These are phyloP conservation scores for Colletotrichum eleusines DNA, from an alignment of 2,329 filamentous ascomycete species.

Conservation along the genomic window DNA sequence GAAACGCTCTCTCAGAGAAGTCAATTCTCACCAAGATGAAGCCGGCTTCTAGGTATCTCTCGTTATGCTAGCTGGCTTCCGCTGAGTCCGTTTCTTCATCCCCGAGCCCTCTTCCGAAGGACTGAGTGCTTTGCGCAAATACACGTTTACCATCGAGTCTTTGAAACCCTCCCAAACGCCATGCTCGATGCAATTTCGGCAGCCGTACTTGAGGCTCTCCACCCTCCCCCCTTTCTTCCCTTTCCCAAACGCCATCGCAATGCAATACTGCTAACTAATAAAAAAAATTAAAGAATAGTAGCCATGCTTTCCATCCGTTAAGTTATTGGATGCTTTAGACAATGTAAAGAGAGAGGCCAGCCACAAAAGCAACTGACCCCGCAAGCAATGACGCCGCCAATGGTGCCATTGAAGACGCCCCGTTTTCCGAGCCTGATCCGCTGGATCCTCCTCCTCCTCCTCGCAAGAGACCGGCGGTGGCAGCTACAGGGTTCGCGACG, in stretches of 20 bases:
- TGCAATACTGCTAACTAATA: constrained; percentile 23
- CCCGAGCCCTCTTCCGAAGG: constrained; percentile 10
- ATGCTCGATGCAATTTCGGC: constrained; percentile 28
- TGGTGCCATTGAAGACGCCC: constrained; percentile 29
- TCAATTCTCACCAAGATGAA: constrained; percentile 1
- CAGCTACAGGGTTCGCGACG: constrained; percentile 62
- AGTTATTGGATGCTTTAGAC: not conserved
- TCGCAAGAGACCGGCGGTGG: constrained; percentile 57
- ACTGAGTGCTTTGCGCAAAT: constrained; percentile 30
- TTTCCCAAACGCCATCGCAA: constrained; percentile 34
- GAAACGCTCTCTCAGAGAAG: not conserved
- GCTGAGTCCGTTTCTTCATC: not conserved
- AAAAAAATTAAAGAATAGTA: not conserved
- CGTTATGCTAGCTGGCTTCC: not conserved
- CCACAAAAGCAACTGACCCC: constrained; percentile 12
- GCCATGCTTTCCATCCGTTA: constrained; percentile 1
- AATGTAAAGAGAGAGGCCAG: constrained; percentile 18
- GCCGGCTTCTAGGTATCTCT: constrained; percentile 33
- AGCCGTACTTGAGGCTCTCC: not conserved
- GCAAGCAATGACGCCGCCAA: constrained; percentile 31
- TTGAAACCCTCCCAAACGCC: constrained; percentile 22
- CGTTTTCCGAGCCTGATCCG: constrained; percentile 24
- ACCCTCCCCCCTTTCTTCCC: not conserved
- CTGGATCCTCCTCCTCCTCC: constrained; percentile 26
- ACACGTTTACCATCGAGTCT: not conserved